These are phyloP conservation scores for Carex cristatella DNA, from an alignment of 176 grass and related monocot species.

Conservation along the genomic window DNA sequence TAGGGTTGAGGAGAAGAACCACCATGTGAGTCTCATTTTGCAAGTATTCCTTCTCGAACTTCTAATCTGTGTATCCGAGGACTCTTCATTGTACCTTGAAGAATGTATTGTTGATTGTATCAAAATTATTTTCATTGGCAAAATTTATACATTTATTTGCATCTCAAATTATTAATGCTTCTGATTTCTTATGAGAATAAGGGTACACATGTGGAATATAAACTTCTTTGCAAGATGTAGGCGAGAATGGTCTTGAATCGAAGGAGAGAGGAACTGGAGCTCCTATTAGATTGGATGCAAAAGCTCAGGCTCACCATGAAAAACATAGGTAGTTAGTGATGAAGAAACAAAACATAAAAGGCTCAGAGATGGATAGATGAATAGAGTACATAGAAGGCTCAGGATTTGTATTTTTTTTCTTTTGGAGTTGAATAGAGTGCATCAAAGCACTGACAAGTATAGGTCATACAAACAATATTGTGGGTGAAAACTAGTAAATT, in stretches of 20 bases:
- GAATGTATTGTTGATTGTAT: not conserved
- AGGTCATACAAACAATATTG: too few relatives aligned
- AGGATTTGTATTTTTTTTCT: too few relatives aligned
- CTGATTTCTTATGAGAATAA: not conserved
- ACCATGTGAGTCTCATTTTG: conserved; percentile 30
- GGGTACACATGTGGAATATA: not conserved
- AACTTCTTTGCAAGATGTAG: conserved; percentile 31
- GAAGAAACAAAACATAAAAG: not conserved
- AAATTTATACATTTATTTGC: not conserved
- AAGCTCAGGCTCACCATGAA: conserved; percentile 64
- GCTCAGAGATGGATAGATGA: too few relatives aligned
- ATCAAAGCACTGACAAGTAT: too few relatives aligned
- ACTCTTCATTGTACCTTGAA: not conserved
- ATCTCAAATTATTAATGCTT: not conserved
- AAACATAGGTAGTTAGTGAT: conserved; percentile 51
- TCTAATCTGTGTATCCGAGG: not conserved
- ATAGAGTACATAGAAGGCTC: too few relatives aligned
- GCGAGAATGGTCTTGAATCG: conserved; percentile 29
- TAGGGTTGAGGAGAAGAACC: conserved; percentile 61
- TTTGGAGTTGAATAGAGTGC: too few relatives aligned
- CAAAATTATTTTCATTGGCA: not conserved
- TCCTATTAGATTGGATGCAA: conserved; percentile 29
- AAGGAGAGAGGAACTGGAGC: conserved; percentile 36
- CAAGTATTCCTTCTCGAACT: not conserved
- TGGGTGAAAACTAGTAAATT: too few relatives aligned